Evolutionary conservation across 2,329 filamentous ascomycete species (phyloP).

Genomic region (Blastomyces silverae): DNA sequence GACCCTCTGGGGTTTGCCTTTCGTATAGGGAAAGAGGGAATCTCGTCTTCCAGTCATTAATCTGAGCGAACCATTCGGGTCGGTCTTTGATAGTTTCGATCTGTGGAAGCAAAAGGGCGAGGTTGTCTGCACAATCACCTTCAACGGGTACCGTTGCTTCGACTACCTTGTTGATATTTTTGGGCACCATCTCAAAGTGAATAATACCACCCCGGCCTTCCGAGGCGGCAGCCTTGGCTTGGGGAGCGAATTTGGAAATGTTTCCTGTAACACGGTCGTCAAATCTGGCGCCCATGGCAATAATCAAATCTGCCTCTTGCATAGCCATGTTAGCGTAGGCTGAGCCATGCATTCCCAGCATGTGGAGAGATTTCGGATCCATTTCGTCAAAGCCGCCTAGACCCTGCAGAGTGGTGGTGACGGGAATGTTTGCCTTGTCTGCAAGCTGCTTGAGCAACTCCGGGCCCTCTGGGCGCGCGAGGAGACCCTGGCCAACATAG

Average conservation of each 20-base stretch:
- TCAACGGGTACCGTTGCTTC: conserved; percentile 93
- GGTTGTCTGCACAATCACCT: conserved; percentile 78
- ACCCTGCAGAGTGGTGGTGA: conserved; percentile 92
- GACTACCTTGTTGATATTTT: conserved; percentile 99
- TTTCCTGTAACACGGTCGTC: conserved; percentile 88
- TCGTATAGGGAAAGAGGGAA: conserved; percentile 83
- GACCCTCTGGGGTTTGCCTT: conserved; percentile 62
- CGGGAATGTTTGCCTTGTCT: conserved; percentile 84
- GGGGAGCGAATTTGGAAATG: conserved; percentile 80
- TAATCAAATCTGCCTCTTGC: conserved; percentile 92
- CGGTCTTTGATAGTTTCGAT: conserved; percentile 60
- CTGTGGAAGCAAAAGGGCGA: conserved; percentile 66
- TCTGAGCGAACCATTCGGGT: conserved; percentile 81
- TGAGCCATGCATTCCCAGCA: conserved; percentile 97
- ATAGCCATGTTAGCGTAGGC: conserved; percentile 98
- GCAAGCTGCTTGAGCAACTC: conserved; percentile 75
- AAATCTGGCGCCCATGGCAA: conserved; percentile 87
- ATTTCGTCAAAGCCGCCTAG: conserved; percentile 89
- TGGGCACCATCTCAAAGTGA: conserved; percentile 97
- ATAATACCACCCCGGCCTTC: conserved; percentile 89
- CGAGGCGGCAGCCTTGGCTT: conserved; percentile 72
- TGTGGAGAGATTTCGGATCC: conserved; percentile 89
- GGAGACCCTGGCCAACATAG: conserved; percentile 86
- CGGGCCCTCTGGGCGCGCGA: conserved; percentile 67
- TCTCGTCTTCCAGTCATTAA: conserved; percentile 81